phyloP scores from a whole-genome alignment of 768 basidiomycete species.

The Mycena vulgaris region DNA sequence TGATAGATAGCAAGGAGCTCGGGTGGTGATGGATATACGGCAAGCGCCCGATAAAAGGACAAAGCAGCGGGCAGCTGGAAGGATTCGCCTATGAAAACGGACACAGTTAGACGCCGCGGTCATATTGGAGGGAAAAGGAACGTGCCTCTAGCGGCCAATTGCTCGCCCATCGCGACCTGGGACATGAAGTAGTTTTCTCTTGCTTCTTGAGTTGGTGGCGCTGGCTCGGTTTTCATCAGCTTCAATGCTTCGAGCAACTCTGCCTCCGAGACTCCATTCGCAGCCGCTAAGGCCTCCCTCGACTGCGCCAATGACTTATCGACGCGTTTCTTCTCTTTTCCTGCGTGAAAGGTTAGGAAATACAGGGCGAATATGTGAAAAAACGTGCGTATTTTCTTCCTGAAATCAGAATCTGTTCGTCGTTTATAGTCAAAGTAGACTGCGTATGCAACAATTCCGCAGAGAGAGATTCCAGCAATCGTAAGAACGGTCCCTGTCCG shows the following conservation, averaged over 20 bases:
- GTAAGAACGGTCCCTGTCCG: conserved; percentile 58
- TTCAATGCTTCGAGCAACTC: conserved; percentile 77
- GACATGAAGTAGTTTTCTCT: conserved; percentile 94
- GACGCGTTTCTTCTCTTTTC: conserved; percentile 93
- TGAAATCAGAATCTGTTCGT: conserved; percentile 88
- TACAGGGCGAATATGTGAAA: conserved; percentile 31
- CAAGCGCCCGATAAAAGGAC: conserved; percentile 93
- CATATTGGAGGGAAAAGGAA: background rate
- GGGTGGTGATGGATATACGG: conserved; percentile 94
- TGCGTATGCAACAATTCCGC: conserved; percentile 83
- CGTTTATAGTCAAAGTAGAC: conserved; percentile 97
- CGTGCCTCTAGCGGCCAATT: conserved; percentile 82
- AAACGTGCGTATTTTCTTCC: conserved; percentile 84
- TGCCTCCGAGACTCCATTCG: conserved; percentile 58
- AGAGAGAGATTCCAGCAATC: conserved; percentile 65
- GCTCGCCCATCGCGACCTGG: conserved; percentile 91
- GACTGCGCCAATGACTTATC: conserved; percentile 75
- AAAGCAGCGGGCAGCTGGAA: conserved; percentile 87
- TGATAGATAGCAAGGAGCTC: conserved; percentile 97
- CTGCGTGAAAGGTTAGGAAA: conserved; percentile 57
- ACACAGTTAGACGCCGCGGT: conserved; percentile 14
- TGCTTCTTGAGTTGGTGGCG: conserved; percentile 78
- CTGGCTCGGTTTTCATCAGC: conserved; percentile 76
- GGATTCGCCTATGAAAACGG: conserved; percentile 71
- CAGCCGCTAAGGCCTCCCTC: conserved; percentile 56